phyloP scores from a whole-genome alignment of 805 yeast genomes.

The Kodamaea nitidulidarum region DNA sequence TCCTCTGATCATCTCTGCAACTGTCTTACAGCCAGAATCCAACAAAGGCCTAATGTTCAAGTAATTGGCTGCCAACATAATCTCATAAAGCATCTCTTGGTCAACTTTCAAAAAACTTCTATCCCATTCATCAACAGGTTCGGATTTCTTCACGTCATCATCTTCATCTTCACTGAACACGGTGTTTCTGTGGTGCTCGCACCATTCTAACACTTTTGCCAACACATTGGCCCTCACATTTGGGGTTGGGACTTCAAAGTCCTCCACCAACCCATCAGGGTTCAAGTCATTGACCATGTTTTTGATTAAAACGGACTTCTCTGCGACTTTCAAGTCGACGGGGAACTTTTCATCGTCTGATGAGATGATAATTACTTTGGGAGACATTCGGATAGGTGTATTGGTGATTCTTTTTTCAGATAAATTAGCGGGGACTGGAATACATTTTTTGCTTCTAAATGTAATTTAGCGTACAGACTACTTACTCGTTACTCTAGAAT shows the following conservation, averaged over 20 bases:
- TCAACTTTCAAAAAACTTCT: constrained; percentile 90
- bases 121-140: constrained; percentile 95
- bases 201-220: constrained; percentile 92
- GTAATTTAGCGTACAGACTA: too few species aligned
- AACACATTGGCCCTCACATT: constrained; percentile 84
- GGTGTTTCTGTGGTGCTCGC: constrained; percentile 87
- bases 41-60: constrained; percentile 69
- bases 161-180: constrained; percentile 73
- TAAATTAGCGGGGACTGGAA: background rate
- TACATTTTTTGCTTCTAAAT: background rate
- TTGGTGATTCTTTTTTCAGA: constrained; percentile 2
- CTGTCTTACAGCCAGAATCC: constrained; percentile 76
- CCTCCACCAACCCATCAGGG: constrained; percentile 60
- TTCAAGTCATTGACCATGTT: constrained; percentile 76
- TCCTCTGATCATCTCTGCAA: constrained; percentile 80
- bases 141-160: constrained; percentile 79
- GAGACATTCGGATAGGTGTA: constrained; percentile 16
- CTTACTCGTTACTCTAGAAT: too few species aligned
- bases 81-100: constrained; percentile 82
- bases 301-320: constrained; percentile 77
- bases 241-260: constrained; percentile 81
- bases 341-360: constrained; percentile 78
- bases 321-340: constrained; percentile 79
- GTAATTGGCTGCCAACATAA: constrained; percentile 77
- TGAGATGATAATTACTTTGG: constrained; percentile 56